Conservation (phyloP, 2,329 filamentous ascomycete species). For the Xylariales sp. region DNA sequence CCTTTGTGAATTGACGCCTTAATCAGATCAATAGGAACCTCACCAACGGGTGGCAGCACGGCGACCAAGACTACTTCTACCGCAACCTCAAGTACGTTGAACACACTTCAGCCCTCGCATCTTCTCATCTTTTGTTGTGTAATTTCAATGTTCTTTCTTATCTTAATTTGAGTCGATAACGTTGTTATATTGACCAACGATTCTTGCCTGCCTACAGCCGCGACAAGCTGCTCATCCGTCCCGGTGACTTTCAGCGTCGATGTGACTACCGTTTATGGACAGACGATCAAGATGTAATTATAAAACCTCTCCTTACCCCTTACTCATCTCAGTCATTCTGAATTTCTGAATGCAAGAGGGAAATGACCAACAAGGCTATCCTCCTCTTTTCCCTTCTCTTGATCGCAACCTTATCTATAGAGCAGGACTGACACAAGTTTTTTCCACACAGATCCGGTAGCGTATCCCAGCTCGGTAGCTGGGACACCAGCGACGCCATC, state of each 20-base stretch:
- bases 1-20: slow-evolving; percentile 4
- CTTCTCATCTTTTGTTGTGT: too few relatives aligned
- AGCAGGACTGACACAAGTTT: too few relatives aligned
- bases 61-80: slow-evolving; percentile 4
- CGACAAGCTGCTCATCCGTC: slow-evolving; percentile 5
- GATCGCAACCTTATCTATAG: too few relatives aligned
- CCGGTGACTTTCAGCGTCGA: slow-evolving; percentile 29
- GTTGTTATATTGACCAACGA: too few relatives aligned
- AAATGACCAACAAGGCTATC: too few relatives aligned
- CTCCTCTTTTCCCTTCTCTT: neutral
- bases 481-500: slow-evolving; percentile 40
- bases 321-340: too few relatives aligned
- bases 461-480: slow-evolving; percentile 40
- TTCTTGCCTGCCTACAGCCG: too few relatives aligned
- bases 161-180: too few relatives aligned
- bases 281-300: slow-evolving; percentile 31
- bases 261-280: slow-evolving; percentile 37
- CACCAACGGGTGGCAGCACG: slow-evolving; percentile 2
- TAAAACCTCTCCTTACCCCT: too few relatives aligned
- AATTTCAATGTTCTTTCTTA: too few relatives aligned
- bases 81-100: slow-evolving; percentile 4
- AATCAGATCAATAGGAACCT: slow-evolving; percentile 1
- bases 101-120: neutral
- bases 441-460: slow-evolving; percentile 11
- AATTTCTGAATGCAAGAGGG: too few relatives aligned